Evolutionary conservation across 2,329 filamentous ascomycete genomes (phyloP).

Genomic region (Colletotrichum magnum): DNA sequence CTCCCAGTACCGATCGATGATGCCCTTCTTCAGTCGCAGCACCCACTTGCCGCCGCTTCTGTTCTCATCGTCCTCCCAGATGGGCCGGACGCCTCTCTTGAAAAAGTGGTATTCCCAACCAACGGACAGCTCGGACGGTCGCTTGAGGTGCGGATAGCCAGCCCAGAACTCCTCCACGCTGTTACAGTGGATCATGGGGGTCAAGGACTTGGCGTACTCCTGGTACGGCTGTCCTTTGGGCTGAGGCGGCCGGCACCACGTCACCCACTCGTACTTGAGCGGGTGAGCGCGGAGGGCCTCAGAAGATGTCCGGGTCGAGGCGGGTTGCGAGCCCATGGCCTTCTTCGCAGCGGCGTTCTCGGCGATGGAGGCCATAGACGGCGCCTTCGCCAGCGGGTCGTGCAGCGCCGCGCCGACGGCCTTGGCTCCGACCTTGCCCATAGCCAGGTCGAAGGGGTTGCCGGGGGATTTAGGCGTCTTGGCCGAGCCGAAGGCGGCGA

Average conservation of each 20-base stretch:
- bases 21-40: slow-evolving; percentile 95
- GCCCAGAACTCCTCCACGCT: slow-evolving; percentile 93
- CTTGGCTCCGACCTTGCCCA: slow-evolving; percentile 64
- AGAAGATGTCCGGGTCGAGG: slow-evolving; percentile 39
- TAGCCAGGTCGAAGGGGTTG: slow-evolving; percentile 83
- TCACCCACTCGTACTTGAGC: slow-evolving; percentile 91
- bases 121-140: slow-evolving; percentile 87
- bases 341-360: slow-evolving; percentile 69
- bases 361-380: slow-evolving; percentile 62
- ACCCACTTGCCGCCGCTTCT: slow-evolving; percentile 98
- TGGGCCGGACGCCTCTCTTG: slow-evolving; percentile 94
- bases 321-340: slow-evolving; percentile 37
- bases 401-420: slow-evolving; percentile 61
- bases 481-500: slow-evolving; percentile 90
- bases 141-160: slow-evolving; percentile 90
- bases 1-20: slow-evolving; percentile 97
- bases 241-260: slow-evolving; percentile 97
- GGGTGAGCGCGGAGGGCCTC: slow-evolving; percentile 40
- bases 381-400: slow-evolving; percentile 53
- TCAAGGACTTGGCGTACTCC: slow-evolving; percentile 97
- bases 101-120: slow-evolving; percentile 99
- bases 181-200: slow-evolving; percentile 84
- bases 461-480: slow-evolving; percentile 92
- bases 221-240: slow-evolving; percentile 90
- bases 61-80: slow-evolving; percentile 99